These are phyloP conservation scores for Pilatotrama ljubarskyi DNA, from an alignment of 768 basidiomycete genomes.

Conservation along the genomic window DNA sequence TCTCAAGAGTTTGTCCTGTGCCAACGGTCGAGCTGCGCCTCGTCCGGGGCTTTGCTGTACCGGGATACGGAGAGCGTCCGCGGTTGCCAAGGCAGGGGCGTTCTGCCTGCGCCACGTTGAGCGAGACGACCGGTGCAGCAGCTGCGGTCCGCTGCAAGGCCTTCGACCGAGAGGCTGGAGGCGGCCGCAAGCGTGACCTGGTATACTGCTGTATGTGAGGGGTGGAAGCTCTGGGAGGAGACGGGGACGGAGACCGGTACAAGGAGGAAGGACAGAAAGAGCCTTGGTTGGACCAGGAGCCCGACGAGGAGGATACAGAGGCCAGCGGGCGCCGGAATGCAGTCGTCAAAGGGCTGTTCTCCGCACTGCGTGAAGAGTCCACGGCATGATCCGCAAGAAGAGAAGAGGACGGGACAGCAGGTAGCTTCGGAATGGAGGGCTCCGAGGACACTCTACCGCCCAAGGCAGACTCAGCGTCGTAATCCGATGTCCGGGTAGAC, in stretches of 20 bases:
- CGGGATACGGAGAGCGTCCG: conserved; percentile 8
- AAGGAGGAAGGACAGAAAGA: not conserved
- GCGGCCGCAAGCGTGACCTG: not conserved
- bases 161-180: not conserved
- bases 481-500: too few species aligned
- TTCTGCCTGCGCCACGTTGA: conserved; percentile 18
- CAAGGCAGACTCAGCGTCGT: too few species aligned
- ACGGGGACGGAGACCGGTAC: conserved; percentile 2
- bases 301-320: not conserved
- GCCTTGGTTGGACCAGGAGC: not conserved
- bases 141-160: conserved; percentile 6
- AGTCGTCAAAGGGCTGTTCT: conserved; percentile 2
- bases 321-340: conserved; percentile 15
- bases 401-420: not conserved
- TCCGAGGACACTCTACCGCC: not conserved
- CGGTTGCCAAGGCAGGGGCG: not conserved
- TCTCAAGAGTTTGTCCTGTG: not conserved
- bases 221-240: not conserved
- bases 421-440: not conserved
- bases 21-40: conserved; percentile 11
- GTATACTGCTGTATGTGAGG: not conserved
- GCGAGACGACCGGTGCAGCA: conserved; percentile 18
- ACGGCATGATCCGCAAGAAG: not conserved
- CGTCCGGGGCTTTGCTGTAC: not conserved
- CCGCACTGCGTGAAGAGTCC: not conserved